Percentiles rank a stretch among this genome's conserved stretches.
These are phyloP conservation scores for Rutidosis leptorrhynchoides DNA, from an alignment of 129 eudicot species.

Conservation along the genomic window DNA sequence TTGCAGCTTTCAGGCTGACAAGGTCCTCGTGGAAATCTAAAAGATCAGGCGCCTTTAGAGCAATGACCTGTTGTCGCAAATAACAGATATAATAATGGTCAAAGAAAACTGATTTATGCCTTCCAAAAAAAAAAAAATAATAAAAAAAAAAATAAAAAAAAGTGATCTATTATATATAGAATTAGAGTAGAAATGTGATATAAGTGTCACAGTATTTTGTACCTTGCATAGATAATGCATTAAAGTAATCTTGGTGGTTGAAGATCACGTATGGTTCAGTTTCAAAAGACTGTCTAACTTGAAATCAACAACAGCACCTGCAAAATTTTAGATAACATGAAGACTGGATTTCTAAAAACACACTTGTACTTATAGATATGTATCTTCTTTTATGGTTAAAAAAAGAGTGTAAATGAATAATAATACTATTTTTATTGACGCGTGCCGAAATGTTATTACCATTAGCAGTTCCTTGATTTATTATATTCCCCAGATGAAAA, in stretches of 20 bases:
- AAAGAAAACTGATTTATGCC: too few species aligned
- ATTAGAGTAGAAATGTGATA: background rate
- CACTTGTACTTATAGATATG: too few species aligned
- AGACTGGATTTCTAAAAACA: too few species aligned
- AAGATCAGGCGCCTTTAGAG: conserved; percentile 61
- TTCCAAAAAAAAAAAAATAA: too few species aligned
- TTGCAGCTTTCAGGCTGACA: conserved; percentile 77
- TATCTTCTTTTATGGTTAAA: background rate
- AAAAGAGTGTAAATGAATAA: background rate
- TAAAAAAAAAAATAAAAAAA: too few species aligned
- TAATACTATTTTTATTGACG: background rate
- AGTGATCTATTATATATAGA: background rate
- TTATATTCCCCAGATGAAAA: conserved; percentile 73
- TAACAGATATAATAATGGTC: too few species aligned
- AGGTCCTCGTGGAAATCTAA: conserved; percentile 77
- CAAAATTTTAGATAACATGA: conserved; percentile 11
- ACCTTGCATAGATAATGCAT: conserved; percentile 99
- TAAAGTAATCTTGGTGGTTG: conserved; percentile 83
- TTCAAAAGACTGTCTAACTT: conserved; percentile 94
- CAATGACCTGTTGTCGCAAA: conserved; percentile 55
- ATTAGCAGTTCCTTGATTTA: conserved; percentile 95
- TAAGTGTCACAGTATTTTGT: conserved; percentile 6
- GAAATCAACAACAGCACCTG: conserved; percentile 91
- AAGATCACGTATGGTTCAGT: conserved; percentile 84
- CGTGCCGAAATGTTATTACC: conserved; percentile 42